These are phyloP conservation scores for Adenanthera pavonina DNA, from an alignment of 306 rosid species.

Conservation along the genomic window DNA sequence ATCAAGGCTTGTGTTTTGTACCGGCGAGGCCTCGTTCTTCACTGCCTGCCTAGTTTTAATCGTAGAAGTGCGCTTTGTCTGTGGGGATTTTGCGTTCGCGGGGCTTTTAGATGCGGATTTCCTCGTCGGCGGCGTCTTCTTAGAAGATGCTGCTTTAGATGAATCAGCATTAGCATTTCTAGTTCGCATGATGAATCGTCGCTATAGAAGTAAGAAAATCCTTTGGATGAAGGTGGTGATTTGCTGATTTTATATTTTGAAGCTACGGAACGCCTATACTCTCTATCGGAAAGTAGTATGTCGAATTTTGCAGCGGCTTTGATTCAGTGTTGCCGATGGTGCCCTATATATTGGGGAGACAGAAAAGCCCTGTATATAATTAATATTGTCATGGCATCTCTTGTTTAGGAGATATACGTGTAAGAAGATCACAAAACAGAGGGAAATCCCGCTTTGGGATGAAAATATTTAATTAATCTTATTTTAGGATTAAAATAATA, in stretches of 20 bases:
- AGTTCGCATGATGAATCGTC: constrained; percentile 57
- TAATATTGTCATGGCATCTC: too few species aligned
- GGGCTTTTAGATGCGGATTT: constrained; percentile 51
- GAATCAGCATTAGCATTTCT: constrained; percentile 57
- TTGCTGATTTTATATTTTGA: background rate
- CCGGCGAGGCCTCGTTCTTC: constrained; percentile 54
- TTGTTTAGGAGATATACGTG: too few species aligned
- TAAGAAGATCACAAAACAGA: too few species aligned
- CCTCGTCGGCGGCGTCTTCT: constrained; percentile 58
- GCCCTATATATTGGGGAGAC: background rate
- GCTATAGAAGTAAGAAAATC: background rate
- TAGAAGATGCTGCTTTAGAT: constrained; percentile 50
- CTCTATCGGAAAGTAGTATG: background rate
- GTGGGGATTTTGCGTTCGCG: constrained; percentile 19
- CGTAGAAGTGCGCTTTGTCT: constrained; percentile 47
- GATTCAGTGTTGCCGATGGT: background rate
- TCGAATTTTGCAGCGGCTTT: background rate
- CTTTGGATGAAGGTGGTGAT: background rate
- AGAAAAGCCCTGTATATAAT: too few species aligned
- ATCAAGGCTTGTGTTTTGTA: constrained; percentile 31
- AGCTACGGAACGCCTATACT: background rate
- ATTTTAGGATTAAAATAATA: too few species aligned
- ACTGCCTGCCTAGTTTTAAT: constrained; percentile 48
- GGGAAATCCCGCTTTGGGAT: too few species aligned
- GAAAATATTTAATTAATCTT: too few species aligned